Base-by-base conservation (phyloP, 129 eudicot species). In the Artemisia argyi region DNA sequence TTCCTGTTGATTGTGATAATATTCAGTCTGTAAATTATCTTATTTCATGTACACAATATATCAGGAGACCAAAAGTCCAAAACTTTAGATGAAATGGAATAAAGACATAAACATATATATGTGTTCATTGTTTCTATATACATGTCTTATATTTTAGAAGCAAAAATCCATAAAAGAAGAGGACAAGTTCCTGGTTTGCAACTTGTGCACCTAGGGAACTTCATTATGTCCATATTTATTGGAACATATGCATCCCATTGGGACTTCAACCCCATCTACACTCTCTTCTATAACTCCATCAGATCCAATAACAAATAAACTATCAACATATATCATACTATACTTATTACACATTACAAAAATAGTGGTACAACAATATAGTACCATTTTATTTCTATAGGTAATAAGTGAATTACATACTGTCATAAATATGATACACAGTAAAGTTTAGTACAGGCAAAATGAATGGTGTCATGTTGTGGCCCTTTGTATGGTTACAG, bases 291-390 rank as follows among this genome's bases (percentile, higher is more conserved):
- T 44, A 59, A 60, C 58, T 32, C 61, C 51, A 58, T 62, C 14
- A 52, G 74, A 76, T 76, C 80, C 75, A 76, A 76, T 22, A 80
- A 61, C 71, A 61, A 24, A 35, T 20, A 6, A 11, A 57, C 11
- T 52, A 48, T 62, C 70, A 30, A 11, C n/a, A n/a, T 69, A n/a
- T 17, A 49, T 53, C 6, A 52, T 14, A 52, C 57, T 12, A 13
- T 15, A 52, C 12, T 49, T 5, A 14, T 15, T 17, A n/a, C 16
- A 60, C 39, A 12, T 61, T 12, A 59, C 14, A 7, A 59, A 59
- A 24, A 59, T 59, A 61, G 24, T 11, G 65, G 46, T 39, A 32
- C 16, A 15, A 16, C 28, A 63, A 0, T 35, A 35, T 35, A 39
- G 11, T 63, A 39, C 51, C 66, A 35, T 17, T 52, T 16, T 57